Evolutionary conservation across 164 flowering plant species (phyloP).

Genomic region (Taxillus chinensis): DNA sequence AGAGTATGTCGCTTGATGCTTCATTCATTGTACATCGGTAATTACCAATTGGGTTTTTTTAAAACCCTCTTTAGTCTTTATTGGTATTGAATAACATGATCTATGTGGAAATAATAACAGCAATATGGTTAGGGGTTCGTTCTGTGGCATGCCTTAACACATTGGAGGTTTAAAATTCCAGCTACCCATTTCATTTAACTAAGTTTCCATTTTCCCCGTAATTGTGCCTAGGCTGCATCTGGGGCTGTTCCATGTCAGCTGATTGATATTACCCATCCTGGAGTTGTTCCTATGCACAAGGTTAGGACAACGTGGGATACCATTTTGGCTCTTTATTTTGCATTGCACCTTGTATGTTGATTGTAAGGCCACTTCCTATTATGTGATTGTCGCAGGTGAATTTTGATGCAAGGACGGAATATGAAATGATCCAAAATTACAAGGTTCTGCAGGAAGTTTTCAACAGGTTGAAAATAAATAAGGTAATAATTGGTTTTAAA

Average conservation of each 20-base stretch:
- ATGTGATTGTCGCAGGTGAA: conserved; percentile 48
- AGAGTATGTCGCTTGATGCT: no score
- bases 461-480: conserved; percentile 68
- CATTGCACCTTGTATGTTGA: not conserved
- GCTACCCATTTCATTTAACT: no score
- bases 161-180: no score
- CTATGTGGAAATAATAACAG: no score
- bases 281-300: conserved; percentile 95
- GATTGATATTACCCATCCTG: conserved; percentile 85
- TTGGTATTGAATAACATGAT: no score
- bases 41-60: no score
- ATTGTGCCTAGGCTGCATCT: conserved; percentile 61
- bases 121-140: no score
- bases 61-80: no score
- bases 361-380: not conserved
- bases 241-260: conserved; percentile 94
- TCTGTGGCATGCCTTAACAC: no score
- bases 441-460: conserved; percentile 86
- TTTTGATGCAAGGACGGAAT: conserved; percentile 81
- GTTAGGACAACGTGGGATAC: conserved; percentile 15
- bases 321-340: not conserved
- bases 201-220: not conserved
- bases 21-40: no score
- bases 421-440: conserved; percentile 93
- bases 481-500: conserved; percentile 31